phyloP scores from a whole-genome alignment of 805 yeast genomes.

The Brettanomyces naardenensis region DNA sequence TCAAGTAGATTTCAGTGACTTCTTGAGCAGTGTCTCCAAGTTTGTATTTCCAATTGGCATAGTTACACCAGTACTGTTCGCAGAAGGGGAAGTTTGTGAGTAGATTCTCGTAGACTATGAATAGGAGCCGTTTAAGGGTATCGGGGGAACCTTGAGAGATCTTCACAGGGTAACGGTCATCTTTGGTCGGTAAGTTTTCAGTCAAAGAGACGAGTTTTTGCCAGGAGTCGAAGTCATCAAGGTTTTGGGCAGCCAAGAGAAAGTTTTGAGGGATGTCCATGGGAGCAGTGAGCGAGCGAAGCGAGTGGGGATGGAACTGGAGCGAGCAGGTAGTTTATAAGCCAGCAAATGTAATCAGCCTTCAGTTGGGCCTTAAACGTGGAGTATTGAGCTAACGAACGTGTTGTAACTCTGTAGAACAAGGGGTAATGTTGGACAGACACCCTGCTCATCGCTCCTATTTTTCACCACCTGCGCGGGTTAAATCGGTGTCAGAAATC shows the following conservation, averaged over 20 bases:
- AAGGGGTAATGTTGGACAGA: no score
- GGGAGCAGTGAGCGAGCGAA: slow-evolving; percentile 30
- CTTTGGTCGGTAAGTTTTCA: slow-evolving; percentile 18
- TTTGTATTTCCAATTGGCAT: slow-evolving; percentile 38
- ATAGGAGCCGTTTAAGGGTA: slow-evolving; percentile 19
- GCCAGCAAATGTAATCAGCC: no score
- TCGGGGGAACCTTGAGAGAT: slow-evolving; percentile 1
- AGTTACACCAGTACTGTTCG: slow-evolving; percentile 52
- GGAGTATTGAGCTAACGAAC: no score
- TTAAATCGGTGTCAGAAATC: no score
- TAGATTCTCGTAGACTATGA: slow-evolving; percentile 34
- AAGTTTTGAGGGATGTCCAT: slow-evolving; percentile 33
- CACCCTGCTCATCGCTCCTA: no score
- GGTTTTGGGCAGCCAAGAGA: slow-evolving; percentile 18
- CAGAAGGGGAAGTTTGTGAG: slow-evolving; percentile 40
- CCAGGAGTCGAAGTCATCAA: slow-evolving; percentile 30
- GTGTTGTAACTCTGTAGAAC: no score
- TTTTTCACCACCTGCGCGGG: no score
- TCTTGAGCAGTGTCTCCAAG: slow-evolving; percentile 31
- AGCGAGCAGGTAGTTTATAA: no score
- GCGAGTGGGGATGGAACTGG: no score
- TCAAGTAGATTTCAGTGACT: slow-evolving; percentile 30
- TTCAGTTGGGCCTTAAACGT: no score
- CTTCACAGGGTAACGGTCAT: background rate
- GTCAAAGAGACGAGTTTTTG: slow-evolving; percentile 28